Conservation (phyloP, 2,329 filamentous ascomycete genomes). For the Aspergillus caelatus region DNA sequence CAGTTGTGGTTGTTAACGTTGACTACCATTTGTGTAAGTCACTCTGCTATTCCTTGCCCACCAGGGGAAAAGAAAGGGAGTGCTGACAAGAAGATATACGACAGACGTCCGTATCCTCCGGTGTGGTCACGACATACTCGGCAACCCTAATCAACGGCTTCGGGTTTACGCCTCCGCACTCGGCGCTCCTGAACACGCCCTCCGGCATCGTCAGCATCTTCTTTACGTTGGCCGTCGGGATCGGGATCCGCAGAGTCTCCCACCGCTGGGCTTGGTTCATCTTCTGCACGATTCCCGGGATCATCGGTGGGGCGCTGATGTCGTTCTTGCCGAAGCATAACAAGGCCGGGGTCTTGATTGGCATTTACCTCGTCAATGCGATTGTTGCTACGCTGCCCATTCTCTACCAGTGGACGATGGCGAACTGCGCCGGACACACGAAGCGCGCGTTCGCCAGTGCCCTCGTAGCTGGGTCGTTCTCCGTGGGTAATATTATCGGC, state of each 20-base stretch:
- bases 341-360: slow-evolving; percentile 47
- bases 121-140: slow-evolving; percentile 50
- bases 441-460: slow-evolving; percentile 55
- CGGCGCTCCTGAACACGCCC: slow-evolving; percentile 50
- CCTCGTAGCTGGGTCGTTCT: slow-evolving; percentile 48
- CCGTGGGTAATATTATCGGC: slow-evolving; percentile 49
- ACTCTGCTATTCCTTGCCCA: not conserved
- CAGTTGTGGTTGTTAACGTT: slow-evolving; percentile 51
- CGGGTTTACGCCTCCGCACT: slow-evolving; percentile 46
- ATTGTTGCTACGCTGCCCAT: slow-evolving; percentile 49
- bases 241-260: slow-evolving; percentile 43
- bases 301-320: slow-evolving; percentile 47
- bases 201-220: slow-evolving; percentile 46
- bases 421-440: slow-evolving; percentile 53
- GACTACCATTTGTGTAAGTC: slow-evolving; percentile 16
- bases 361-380: slow-evolving; percentile 50
- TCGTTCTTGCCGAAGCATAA: slow-evolving; percentile 42
- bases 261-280: slow-evolving; percentile 48
- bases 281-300: slow-evolving; percentile 49
- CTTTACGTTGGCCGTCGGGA: slow-evolving; percentile 44
- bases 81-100: not conserved
- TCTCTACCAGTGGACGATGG: slow-evolving; percentile 51
- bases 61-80: not conserved
- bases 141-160: slow-evolving; percentile 46
- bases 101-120: slow-evolving; percentile 35